A percentile compares a stretch with the other conserved stretches of the same genome.
These are phyloP conservation scores for Lumnitzera littorea DNA, from an alignment of 345 rosid species.

Conservation along the genomic window DNA sequence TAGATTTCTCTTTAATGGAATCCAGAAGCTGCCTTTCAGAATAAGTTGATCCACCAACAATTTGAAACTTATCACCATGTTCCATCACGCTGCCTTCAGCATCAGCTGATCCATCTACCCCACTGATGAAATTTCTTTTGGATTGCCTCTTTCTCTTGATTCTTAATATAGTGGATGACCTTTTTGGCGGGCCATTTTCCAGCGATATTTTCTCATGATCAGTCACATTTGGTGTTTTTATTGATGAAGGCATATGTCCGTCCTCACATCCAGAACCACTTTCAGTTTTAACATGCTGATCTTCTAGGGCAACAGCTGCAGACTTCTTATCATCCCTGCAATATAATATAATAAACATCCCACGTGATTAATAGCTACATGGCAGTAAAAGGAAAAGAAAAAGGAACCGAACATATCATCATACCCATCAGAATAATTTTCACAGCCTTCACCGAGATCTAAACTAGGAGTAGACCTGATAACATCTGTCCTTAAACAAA, in stretches of 20 bases:
- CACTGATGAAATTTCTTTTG: constrained; percentile 22
- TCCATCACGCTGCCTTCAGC: constrained; percentile 15
- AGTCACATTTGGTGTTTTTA: constrained; percentile 6
- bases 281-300: constrained; percentile 14
- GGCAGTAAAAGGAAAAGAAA: neutral
- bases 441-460: constrained; percentile 16
- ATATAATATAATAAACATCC: constrained; percentile 12
- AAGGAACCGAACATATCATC: constrained; percentile 3
- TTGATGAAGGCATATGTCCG: constrained; percentile 15
- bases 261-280: constrained; percentile 13
- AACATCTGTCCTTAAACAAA: constrained; percentile 22
- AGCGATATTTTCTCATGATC: constrained; percentile 1
- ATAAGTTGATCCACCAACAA: no score
- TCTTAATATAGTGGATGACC: constrained; percentile 36
- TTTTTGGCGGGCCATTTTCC: constrained; percentile 26
- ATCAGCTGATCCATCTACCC: constrained; percentile 23
- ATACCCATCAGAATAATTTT: constrained; percentile 31
- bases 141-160: constrained; percentile 46
- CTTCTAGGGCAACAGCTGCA: constrained; percentile 18
- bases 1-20: constrained; percentile 10
- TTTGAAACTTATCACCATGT: no score
- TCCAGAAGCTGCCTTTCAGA: constrained; percentile 13
- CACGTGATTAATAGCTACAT: neutral
- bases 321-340: constrained; percentile 41
- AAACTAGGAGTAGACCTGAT: constrained; percentile 6